Percentiles rank a stretch among this genome's conserved stretches.
Evolutionary conservation across 805 yeast genomes (phyloP).

Genomic region (Lipomyces mesembrius): DNA sequence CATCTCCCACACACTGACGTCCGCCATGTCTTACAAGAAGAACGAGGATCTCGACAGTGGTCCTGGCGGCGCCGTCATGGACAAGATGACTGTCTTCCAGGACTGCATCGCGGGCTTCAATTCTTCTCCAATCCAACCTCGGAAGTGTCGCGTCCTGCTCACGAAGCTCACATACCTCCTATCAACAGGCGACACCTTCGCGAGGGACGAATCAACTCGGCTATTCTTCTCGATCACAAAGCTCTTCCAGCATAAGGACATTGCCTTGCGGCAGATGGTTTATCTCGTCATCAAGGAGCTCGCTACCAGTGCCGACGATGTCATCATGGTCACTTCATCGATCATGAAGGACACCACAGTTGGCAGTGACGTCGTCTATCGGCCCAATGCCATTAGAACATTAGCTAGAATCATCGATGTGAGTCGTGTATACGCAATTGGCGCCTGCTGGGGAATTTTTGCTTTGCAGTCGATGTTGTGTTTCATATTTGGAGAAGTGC

Average conservation of each 20-base stretch:
- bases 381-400: conserved; percentile 94
- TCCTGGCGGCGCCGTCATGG: conserved; percentile 59
- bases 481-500: neutral
- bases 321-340: conserved; percentile 95
- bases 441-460: neutral
- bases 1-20: conserved; percentile 5
- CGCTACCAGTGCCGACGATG: conserved; percentile 81
- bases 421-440: conserved; percentile 40
- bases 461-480: neutral
- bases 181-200: conserved; percentile 85
- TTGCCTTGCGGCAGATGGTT: conserved; percentile 85
- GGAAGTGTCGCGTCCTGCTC: conserved; percentile 79
- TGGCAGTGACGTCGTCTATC: conserved; percentile 74
- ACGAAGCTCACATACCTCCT: conserved; percentile 82
- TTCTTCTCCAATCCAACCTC: conserved; percentile 85
- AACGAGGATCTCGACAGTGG: conserved; percentile 75
- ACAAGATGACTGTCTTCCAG: conserved; percentile 96
- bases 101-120: conserved; percentile 93
- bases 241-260: conserved; percentile 89
- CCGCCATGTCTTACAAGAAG: conserved; percentile 82
- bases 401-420: conserved; percentile 85
- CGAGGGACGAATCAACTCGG: conserved; percentile 85
- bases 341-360: conserved; percentile 97
- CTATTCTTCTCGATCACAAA: conserved; percentile 92
- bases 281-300: conserved; percentile 93